Evolutionary conservation across 208 protist species (phyloP).

Genomic region (Trypanosomatidae sp.): DNA sequence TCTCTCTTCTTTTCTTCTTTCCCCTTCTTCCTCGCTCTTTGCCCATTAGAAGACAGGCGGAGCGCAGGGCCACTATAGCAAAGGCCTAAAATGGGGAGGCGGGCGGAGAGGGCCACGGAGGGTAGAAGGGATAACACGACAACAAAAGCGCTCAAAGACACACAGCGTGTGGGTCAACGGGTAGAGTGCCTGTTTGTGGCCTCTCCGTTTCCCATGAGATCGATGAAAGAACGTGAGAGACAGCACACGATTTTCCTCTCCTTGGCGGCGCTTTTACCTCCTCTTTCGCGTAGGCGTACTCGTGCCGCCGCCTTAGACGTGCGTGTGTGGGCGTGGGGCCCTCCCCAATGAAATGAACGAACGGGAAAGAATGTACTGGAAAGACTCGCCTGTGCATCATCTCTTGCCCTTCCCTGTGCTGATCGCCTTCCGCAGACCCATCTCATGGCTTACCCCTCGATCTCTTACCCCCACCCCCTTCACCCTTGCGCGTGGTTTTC

Average conservation of each 20-base stretch:
- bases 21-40: neutral
- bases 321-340: neutral
- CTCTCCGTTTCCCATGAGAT: neutral
- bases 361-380: neutral
- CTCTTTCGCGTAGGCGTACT: neutral
- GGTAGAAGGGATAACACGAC: neutral
- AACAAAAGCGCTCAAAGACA: neutral
- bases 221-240: neutral
- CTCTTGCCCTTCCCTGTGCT: neutral
- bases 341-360: neutral
- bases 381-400: neutral
- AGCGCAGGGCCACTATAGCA: no score
- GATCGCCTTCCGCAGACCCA: neutral
- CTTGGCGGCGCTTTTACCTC: neutral
- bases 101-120: neutral
- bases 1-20: no score
- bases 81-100: no score
- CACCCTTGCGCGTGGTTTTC: no score
- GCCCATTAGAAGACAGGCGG: neutral
- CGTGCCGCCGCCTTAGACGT: neutral
- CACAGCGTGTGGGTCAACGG: neutral
- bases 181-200: neutral
- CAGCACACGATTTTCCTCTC: neutral
- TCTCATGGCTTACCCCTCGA: neutral
- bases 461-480: neutral